Base-by-base conservation (phyloP, 192 early-diverging fungal genomes). In the Geranomyces michiganensis region DNA sequence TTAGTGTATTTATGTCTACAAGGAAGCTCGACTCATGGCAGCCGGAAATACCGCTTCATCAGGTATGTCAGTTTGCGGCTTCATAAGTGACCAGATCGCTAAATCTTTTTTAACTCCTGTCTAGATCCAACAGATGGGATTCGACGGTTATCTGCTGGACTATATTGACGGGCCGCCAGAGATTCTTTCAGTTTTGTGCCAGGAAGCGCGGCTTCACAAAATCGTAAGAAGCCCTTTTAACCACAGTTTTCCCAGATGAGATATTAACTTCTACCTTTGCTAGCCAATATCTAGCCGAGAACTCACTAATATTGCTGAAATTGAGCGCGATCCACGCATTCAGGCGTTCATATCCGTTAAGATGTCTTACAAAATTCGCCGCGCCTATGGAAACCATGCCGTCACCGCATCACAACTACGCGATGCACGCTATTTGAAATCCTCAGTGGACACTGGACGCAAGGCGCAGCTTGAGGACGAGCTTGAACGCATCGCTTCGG, bases 81-180 rank as follows among this genome's bases (percentile, higher is more conserved):
- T 10, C 10, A 10, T 41, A 41, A 41, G 36, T 41, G 36, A 41
- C 36, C 36, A 41, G 36, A 3, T 3, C 5, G 10, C 15, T 30
- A 10, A 41, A 41, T 7, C 36, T 10, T 41, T 10, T 41, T 41
- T 10, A n/a, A 41, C 19, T 24, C 17, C 24, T 22, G 10, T 24
- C n/a, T 71, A 90, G 74, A 51, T 96, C 8, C 55, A 62, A 10
- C 29, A 56, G 1, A 74, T 87, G 32, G 92, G 92, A 1, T 91
- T 98, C 65, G 91, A 92, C 41, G 84, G 90, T 31, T 92, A 88
- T 64, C 64, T 90, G 15, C 76, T 91, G 32, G 90, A 96, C 75
- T 82, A 89, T 44, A 46, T 98, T 3, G 90, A 93, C 15, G 93
- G 88, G 0, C 91, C 91, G 8, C 77, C 79, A 0, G 72, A 84